Percentiles rank a stretch among this genome's conserved stretches.
Evolutionary conservation across 495 filamentous ascomycete genomes (phyloP).

Genomic region (Penicillium tannophilum): DNA sequence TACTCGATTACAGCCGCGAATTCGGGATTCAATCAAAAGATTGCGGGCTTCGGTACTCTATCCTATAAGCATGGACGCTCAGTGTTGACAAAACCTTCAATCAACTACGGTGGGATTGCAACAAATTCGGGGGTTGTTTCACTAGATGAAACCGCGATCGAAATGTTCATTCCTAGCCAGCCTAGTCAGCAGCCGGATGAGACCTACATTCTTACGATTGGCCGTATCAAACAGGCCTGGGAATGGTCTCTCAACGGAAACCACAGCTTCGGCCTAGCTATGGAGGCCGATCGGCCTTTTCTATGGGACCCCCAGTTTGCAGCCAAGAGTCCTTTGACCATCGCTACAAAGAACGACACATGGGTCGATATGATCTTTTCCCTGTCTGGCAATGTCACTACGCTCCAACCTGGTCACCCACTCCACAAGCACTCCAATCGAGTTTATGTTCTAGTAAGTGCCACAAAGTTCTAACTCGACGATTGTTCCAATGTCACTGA

Average conservation of each 20-base stretch:
- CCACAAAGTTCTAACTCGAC: background rate
- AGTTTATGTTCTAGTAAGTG: slow-evolving; percentile 22
- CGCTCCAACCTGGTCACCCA: slow-evolving; percentile 40
- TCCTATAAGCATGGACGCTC: slow-evolving; percentile 28
- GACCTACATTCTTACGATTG: slow-evolving; percentile 38
- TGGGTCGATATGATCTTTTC: slow-evolving; percentile 57
- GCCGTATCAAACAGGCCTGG: slow-evolving; percentile 35
- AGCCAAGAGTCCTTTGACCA: slow-evolving; percentile 30
- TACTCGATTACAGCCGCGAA: slow-evolving; percentile 39
- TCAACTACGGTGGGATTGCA: slow-evolving; percentile 40
- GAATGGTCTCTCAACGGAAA: slow-evolving; percentile 35
- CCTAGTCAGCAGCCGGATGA: slow-evolving; percentile 34
- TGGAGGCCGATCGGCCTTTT: background rate
- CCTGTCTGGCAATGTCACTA: slow-evolving; percentile 1
- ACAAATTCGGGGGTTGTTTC: slow-evolving; percentile 31
- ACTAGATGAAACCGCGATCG: slow-evolving; percentile 31
- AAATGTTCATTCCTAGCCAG: slow-evolving; percentile 33
- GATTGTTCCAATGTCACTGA: background rate
- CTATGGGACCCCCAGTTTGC: background rate
- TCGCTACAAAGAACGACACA: slow-evolving; percentile 46
- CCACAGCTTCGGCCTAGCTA: background rate
- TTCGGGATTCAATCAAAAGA: slow-evolving; percentile 32
- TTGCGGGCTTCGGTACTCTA: slow-evolving; percentile 30
- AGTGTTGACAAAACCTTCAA: slow-evolving; percentile 29
- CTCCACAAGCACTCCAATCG: slow-evolving; percentile 61